phyloP scores from a whole-genome alignment of 2,329 filamentous ascomycete genomes.

The Fusarium decemcellulare region DNA sequence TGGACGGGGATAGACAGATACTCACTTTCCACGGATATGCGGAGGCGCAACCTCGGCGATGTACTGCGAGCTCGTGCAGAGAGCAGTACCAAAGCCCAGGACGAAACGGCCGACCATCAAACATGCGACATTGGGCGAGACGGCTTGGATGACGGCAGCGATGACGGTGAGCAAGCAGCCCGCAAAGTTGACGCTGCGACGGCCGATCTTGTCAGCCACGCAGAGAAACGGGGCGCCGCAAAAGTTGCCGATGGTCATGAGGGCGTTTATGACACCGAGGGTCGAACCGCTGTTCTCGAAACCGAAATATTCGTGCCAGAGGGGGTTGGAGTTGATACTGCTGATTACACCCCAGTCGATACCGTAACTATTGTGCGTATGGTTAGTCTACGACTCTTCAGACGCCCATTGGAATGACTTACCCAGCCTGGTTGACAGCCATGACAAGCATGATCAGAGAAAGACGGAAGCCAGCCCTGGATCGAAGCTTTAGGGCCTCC shows the following conservation, averaged over 20 bases:
- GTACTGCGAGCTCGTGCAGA: slow-evolving; percentile 44
- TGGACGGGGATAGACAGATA: background rate
- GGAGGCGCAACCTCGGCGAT: slow-evolving; percentile 41
- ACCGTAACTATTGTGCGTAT: slow-evolving; percentile 29
- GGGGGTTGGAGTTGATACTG: slow-evolving; percentile 40
- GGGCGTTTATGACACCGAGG: slow-evolving; percentile 41
- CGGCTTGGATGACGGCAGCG: slow-evolving; percentile 39
- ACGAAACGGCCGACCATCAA: slow-evolving; percentile 41
- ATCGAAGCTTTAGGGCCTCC: slow-evolving; percentile 33
- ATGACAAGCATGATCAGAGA: slow-evolving; percentile 35
- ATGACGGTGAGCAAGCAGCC: slow-evolving; percentile 38
- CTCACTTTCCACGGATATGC: slow-evolving; percentile 38
- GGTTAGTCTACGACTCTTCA: background rate
- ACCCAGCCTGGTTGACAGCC: slow-evolving; percentile 32
- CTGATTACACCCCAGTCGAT: slow-evolving; percentile 45
- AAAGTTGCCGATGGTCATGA: slow-evolving; percentile 44
- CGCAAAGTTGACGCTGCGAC: slow-evolving; percentile 39
- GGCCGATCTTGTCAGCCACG: slow-evolving; percentile 39
- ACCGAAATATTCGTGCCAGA: slow-evolving; percentile 43
- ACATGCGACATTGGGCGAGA: slow-evolving; percentile 33
- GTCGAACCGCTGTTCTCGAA: slow-evolving; percentile 35
- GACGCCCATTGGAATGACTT: background rate
- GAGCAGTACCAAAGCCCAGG: slow-evolving; percentile 40
- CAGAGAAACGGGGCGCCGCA: slow-evolving; percentile 41
- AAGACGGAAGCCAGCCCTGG: slow-evolving; percentile 37